Evolutionary conservation across 106 monocot genomes (phyloP), one percentile per base, ranked within the genome.

Genomic region (Alisma plantagoaquatica): DNA sequence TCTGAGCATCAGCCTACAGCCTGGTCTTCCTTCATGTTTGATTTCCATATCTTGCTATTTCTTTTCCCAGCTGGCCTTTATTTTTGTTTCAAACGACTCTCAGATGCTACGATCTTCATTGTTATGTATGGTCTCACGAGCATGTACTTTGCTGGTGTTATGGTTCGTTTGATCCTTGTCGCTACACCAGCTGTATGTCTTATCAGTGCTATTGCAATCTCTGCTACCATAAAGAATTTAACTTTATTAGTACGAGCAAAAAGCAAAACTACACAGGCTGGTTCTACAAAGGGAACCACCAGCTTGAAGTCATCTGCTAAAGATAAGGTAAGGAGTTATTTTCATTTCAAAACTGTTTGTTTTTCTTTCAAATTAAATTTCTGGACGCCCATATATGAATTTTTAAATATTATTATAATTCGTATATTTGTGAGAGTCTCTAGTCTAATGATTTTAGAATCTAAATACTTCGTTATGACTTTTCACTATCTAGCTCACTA

Each of bases 91-190:
- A 68, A 59, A 59, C 24, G 49, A 6, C 56, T 68, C 16, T 41
- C 67, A 50, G 67, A 68, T 59, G 57, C 67, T 41, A 68, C 67
- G 8, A 68, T 68, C 57, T 68, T 68, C 29, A 59, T 68, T 28
- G 58, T 68, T 1, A 68, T 68, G 58, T 68, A 68, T 51, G 67
- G 67, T 16, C 41, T 68, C 27, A 68, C 67, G 30, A 68, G 67
- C 67, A 68, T 68, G 67, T 68, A 68, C 51, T 68, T 68, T 68
- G 67, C 67, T 49, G 67, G 67, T 27, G 67, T 68, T 23, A 68
- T 68, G 67, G 67, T 68, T 43, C 57, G 67, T 10, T 49, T 68
- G 27, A 68, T 68, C 41, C 46, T 68, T 29, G 67, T 68, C 20
- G 67, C 67, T 23, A 33, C 67, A 50, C 67, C 67, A 3, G 67